Conservation (phyloP, 2,329 filamentous ascomycete species). For the Venturia oleaginea region DNA sequence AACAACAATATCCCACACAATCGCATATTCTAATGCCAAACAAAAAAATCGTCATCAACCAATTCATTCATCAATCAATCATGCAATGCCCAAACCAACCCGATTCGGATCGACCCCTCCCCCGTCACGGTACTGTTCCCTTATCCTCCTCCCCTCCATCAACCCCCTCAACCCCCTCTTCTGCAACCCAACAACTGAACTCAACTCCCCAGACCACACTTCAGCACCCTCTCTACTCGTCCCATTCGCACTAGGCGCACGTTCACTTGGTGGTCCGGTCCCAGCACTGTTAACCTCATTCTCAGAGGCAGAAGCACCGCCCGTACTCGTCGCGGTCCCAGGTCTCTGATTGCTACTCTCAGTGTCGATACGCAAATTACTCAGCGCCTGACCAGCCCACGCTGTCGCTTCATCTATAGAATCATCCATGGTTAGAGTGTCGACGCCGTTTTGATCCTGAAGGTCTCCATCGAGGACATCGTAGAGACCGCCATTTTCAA, state of each 20-base stretch:
- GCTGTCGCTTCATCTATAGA: not conserved
- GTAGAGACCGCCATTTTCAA: conserved; percentile 22
- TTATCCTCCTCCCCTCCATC: conserved; percentile 86
- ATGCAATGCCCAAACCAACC: conserved; percentile 29
- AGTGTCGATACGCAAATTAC: conserved; percentile 42
- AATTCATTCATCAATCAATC: not conserved
- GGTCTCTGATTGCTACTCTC: conserved; percentile 27
- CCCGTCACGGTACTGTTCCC: conserved; percentile 53
- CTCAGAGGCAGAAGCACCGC: conserved; percentile 15
- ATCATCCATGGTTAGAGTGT: conserved; percentile 22
- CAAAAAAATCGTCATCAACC: not conserved
- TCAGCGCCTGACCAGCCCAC: conserved; percentile 16
- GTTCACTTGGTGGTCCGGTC: conserved; percentile 20
- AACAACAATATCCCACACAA: not conserved
- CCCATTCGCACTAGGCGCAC: conserved; percentile 26
- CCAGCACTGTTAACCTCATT: conserved; percentile 25
- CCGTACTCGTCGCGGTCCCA: not conserved
- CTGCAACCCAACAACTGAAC: conserved; percentile 88
- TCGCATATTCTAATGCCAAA: not conserved
- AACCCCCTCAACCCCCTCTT: conserved; percentile 84
- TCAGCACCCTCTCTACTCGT: conserved; percentile 35
- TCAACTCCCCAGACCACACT: conserved; percentile 72
- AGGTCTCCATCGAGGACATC: conserved; percentile 25
- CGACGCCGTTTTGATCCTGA: conserved; percentile 16
- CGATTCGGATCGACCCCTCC: conserved; percentile 17